Evolutionary conservation across 2,329 filamentous ascomycete genomes (phyloP), one percentile per base, ranked within the genome.

Genomic region (Fusarium pseudograminearum): DNA sequence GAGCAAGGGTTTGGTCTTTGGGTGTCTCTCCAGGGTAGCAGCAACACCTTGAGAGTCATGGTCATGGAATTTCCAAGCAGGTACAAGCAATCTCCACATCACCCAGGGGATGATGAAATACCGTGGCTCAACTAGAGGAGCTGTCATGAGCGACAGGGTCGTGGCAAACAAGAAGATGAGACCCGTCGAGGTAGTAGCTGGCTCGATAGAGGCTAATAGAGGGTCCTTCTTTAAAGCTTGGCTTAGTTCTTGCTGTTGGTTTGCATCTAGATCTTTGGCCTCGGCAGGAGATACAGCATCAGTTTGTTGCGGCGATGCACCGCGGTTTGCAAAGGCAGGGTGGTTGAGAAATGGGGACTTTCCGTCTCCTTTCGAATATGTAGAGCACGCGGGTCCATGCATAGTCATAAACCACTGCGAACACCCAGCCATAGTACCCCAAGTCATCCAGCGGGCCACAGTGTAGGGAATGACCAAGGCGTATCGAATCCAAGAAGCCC

Each of bases 71-170:
- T 70, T 70, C 81, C 81, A 83, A 53, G 84, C 79, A 1, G 93
- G 93, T 1, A 97, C 81, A 74, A 97, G 87, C 10, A 98, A 81
- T 1, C 96, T 87, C 93, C 94, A 98, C 74, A 98, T 90, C 11
- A 98, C 87, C 93, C 94, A 99, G 0, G 95, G 94, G 15, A 98
- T 85, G 76, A 99, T 97, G 79, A 97, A 97, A 80, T 99, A 99
- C 16, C 96, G 88, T 16, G 96, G 96, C 78, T 99, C 96, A 12
- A 99, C 95, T 1, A 99, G 86, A 0, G 96, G 94, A 0, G 96
- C 94, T 1, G 93, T 96, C 57, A 97, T 82, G 15, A 99, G 86
- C 1, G 93, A 95, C 5, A 97, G 83, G 0, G 90, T 76, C 0
- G 94, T 94, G 0, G 94, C 87, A 7, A 89, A 80, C 10, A 97